Percentiles rank a stretch among this genome's conserved stretches.
Evolutionary conservation across 2,329 filamentous ascomycete species (phyloP).

Genomic region (Alternaria gaisen): DNA sequence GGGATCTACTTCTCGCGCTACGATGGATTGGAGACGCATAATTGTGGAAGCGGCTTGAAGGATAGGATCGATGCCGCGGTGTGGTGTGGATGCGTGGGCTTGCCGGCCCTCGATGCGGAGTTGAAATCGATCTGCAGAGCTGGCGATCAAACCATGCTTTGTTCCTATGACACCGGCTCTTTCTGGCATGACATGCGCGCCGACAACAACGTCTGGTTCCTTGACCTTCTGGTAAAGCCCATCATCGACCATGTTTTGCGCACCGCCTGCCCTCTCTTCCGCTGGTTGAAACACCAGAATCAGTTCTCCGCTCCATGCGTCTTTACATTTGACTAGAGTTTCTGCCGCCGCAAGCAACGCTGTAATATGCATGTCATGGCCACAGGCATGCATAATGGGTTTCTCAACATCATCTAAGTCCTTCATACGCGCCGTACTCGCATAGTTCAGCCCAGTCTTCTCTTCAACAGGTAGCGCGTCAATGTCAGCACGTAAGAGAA

Average conservation of each 20-base stretch:
- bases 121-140: constrained; percentile 52
- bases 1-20: constrained; percentile 63
- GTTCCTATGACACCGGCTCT: constrained; percentile 54
- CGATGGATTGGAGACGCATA: constrained; percentile 67
- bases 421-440: constrained; percentile 58
- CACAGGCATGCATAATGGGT: constrained; percentile 74
- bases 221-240: constrained; percentile 65
- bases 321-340: constrained; percentile 56
- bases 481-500: constrained; percentile 69
- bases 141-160: constrained; percentile 53
- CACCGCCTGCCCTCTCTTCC: constrained; percentile 71
- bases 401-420: constrained; percentile 59
- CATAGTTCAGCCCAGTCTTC: constrained; percentile 63
- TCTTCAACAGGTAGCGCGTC: constrained; percentile 69
- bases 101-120: constrained; percentile 67
- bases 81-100: constrained; percentile 66
- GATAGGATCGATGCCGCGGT: constrained; percentile 66
- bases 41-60: constrained; percentile 66
- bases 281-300: constrained; percentile 73
- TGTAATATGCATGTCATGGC: constrained; percentile 70
- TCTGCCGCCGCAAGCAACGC: constrained; percentile 65
- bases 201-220: constrained; percentile 65
- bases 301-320: constrained; percentile 69
- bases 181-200: constrained; percentile 64
- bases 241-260: constrained; percentile 69